phyloP scores from a whole-genome alignment of 306 rosid species.

The Quercus ilex region DNA sequence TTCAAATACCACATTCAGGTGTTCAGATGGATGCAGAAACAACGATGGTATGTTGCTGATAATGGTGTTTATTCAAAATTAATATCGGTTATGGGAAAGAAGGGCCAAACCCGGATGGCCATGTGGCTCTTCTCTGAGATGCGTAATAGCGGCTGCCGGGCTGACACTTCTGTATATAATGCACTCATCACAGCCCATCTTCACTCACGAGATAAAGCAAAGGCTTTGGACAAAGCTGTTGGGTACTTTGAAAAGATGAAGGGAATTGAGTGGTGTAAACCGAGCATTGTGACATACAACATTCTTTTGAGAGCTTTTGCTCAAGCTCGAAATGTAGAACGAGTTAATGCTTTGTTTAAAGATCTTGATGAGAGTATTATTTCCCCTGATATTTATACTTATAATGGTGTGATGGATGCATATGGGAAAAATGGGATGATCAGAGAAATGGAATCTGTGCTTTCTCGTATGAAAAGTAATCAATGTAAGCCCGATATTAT shows the following conservation, averaged over 20 bases:
- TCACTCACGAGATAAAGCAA: constrained; percentile 64
- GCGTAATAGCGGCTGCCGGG: constrained; percentile 81
- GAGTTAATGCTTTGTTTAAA: constrained; percentile 65
- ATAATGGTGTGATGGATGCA: constrained; percentile 96
- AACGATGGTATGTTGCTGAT: constrained; percentile 89
- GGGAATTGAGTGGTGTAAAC: constrained; percentile 81
- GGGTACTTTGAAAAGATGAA: constrained; percentile 91
- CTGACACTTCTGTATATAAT: constrained; percentile 90
- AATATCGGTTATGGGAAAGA: constrained; percentile 86
- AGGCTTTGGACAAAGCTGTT: constrained; percentile 75
- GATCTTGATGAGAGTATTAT: constrained; percentile 79
- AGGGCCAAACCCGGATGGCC: constrained; percentile 88
- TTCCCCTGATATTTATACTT: constrained; percentile 75
- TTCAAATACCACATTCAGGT: constrained; percentile 54
- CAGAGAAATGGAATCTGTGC: constrained; percentile 79
- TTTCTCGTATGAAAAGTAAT: constrained; percentile 73
- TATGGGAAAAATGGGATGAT: constrained; percentile 87
- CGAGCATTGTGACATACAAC: constrained; percentile 81
- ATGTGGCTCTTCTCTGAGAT: constrained; percentile 98
- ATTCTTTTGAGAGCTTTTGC: constrained; percentile 88
- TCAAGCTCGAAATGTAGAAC: constrained; percentile 59
- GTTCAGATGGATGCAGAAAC: constrained; percentile 98
- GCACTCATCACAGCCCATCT: constrained; percentile 90
- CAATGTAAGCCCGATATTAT: constrained; percentile 76
- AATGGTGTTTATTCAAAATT: constrained; percentile 87